phyloP scores from a whole-genome alignment of 2,329 filamentous ascomycete species.

The Aureobasidium sp. region DNA sequence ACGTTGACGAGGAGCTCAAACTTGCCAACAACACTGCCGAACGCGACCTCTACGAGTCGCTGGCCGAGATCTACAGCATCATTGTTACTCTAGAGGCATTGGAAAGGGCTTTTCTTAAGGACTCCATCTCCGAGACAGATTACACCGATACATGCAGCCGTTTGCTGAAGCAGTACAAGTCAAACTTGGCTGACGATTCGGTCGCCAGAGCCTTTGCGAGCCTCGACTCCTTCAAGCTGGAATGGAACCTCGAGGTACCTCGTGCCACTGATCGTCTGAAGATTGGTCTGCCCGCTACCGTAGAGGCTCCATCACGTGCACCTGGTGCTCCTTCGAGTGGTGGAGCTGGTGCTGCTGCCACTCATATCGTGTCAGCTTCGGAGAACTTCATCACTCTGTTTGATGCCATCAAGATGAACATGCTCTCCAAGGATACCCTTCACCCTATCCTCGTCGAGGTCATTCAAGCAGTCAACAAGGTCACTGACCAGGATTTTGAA shows the following conservation, averaged over 20 bases:
- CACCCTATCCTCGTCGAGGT: conserved; percentile 91
- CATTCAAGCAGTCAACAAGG: conserved; percentile 94
- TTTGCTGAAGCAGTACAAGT: conserved; percentile 93
- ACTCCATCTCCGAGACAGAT: conserved; percentile 82
- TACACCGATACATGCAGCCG: conserved; percentile 96
- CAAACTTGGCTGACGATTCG: conserved; percentile 78
- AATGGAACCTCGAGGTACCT: conserved; percentile 90
- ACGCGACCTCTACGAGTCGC: conserved; percentile 87
- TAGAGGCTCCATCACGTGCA: conserved; percentile 45
- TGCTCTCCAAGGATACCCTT: conserved; percentile 91
- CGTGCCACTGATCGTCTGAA: conserved; percentile 86
- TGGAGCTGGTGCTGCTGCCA: conserved; percentile 32
- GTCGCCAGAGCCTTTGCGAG: conserved; percentile 85
- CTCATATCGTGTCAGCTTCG: conserved; percentile 74
- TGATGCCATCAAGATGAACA: conserved; percentile 84
- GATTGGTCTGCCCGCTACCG: conserved; percentile 84
- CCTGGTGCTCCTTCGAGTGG: conserved; percentile 30
- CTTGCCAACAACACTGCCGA: conserved; percentile 78
- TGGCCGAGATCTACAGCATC: conserved; percentile 96
- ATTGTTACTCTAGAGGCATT: conserved; percentile 91
- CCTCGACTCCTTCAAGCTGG: conserved; percentile 80
- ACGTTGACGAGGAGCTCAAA: conserved; percentile 95
- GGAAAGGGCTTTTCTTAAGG: conserved; percentile 93
- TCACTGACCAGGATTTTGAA: conserved; percentile 91
- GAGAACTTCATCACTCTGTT: conserved; percentile 99